phyloP scores from a whole-genome alignment of 192 early-diverging fungal genomes.

The Coemansia sp. region DNA sequence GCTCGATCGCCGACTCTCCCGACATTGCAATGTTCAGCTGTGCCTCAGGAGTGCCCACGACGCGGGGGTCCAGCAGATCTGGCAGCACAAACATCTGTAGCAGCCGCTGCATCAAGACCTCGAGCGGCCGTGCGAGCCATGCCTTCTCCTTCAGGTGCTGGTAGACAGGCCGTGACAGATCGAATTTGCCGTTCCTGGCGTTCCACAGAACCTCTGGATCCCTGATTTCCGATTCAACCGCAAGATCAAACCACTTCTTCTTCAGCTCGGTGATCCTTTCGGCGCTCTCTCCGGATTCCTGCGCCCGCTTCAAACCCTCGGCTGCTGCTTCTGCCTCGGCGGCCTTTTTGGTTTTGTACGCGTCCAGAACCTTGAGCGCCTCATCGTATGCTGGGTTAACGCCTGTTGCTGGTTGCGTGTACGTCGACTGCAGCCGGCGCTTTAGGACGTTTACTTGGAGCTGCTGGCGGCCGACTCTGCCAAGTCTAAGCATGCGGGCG shows the following conservation, averaged over 20 bases:
- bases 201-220: constrained; percentile 69
- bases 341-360: constrained; percentile 55
- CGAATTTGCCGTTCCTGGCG: constrained; percentile 59
- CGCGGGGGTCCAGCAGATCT: constrained; percentile 63
- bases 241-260: constrained; percentile 56
- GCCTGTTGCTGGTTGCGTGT: constrained; percentile 56
- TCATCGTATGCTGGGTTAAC: constrained; percentile 74
- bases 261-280: constrained; percentile 55
- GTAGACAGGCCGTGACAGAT: constrained; percentile 71
- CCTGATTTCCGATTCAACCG: constrained; percentile 68
- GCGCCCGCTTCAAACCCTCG: constrained; percentile 23
- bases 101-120: constrained; percentile 65
- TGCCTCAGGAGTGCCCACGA: constrained; percentile 33
- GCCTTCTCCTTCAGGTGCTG: constrained; percentile 63
- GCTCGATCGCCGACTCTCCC: constrained; percentile 21
- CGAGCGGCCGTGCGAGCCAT: constrained; percentile 59
- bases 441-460: neutral
- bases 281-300: constrained; percentile 24
- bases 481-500: constrained; percentile 16
- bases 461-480: constrained; percentile 13
- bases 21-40: constrained; percentile 46
- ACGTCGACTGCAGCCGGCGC: constrained; percentile 44
- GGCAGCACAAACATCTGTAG: constrained; percentile 78
- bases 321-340: constrained; percentile 34
- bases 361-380: constrained; percentile 67